phyloP scores from a whole-genome alignment of 768 basidiomycete genomes.

The Filobasidium wieringae region DNA sequence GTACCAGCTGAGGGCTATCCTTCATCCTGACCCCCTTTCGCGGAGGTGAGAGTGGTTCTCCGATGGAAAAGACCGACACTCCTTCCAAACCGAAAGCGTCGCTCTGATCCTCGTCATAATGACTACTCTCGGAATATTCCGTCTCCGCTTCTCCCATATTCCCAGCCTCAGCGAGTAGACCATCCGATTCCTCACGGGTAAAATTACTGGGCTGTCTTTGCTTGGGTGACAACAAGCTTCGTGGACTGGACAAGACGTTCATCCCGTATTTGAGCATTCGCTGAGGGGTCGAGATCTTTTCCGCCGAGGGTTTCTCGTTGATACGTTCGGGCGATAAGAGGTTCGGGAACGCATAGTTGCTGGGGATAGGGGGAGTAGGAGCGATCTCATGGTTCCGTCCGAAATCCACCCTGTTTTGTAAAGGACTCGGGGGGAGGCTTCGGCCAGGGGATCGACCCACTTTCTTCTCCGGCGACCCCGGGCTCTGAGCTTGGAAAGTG shows the following conservation, averaged over 20 bases:
- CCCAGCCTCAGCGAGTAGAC: neutral
- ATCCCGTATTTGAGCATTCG: neutral
- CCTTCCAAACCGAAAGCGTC: neutral
- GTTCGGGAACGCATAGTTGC: too few species aligned
- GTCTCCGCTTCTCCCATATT: neutral
- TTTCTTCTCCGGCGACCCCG: neutral
- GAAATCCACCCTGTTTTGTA: too few species aligned
- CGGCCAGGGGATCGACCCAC: too few species aligned
- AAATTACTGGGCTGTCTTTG: neutral
- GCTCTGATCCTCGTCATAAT: neutral
- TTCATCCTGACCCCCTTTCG: too few species aligned
- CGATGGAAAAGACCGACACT: neutral
- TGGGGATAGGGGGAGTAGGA: too few species aligned
- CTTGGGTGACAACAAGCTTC: neutral
- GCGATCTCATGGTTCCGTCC: too few species aligned
- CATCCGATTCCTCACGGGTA: neutral
- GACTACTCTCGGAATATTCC: neutral
- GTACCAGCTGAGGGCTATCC: too few species aligned
- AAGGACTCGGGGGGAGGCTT: too few species aligned
- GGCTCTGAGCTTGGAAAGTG: neutral
- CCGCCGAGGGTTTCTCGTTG: too few species aligned
- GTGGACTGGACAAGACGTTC: neutral
- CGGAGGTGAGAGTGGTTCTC: neutral
- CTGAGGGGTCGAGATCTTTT: neutral
- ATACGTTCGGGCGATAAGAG: too few species aligned